Percentiles rank a stretch among this genome's conserved stretches.
Evolutionary conservation across 2,329 filamentous ascomycete genomes (phyloP).

Genomic region (Talaromyces sp.): DNA sequence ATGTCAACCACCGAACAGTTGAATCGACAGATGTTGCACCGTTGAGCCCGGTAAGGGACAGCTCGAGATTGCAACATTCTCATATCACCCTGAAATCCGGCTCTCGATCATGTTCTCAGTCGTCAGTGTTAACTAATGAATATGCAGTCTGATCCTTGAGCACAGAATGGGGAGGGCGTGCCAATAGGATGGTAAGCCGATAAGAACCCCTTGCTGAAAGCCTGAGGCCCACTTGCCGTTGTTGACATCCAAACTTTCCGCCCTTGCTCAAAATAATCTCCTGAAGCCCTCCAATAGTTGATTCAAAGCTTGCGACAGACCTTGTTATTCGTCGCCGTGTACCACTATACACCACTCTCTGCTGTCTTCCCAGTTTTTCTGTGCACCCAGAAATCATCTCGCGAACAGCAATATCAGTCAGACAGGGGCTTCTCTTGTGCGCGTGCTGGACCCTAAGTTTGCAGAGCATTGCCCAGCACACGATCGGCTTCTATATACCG

Average conservation of each 20-base stretch:
- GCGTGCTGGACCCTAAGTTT: neutral
- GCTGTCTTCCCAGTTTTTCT: neutral
- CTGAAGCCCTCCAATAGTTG: neutral
- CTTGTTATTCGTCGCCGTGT: neutral
- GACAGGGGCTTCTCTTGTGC: neutral
- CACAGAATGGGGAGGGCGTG: neutral
- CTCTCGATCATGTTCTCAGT: neutral
- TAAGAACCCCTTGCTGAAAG: neutral
- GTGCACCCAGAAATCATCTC: neutral
- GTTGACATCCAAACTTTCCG: conserved; percentile 3
- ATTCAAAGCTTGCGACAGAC: neutral
- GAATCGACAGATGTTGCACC: neutral
- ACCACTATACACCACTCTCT: neutral
- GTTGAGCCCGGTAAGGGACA: neutral
- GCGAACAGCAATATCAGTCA: neutral
- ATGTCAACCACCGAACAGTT: neutral
- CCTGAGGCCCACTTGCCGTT: neutral
- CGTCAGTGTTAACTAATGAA: too few relatives aligned
- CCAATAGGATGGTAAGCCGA: neutral
- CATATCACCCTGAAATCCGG: neutral
- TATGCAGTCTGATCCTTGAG: neutral
- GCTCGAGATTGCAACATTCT: neutral
- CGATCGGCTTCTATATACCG: neutral
- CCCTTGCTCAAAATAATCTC: neutral
- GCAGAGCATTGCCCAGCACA: neutral